phyloP scores from a whole-genome alignment of 2,329 filamentous ascomycete genomes.

The Fusarium odoratissimum region DNA sequence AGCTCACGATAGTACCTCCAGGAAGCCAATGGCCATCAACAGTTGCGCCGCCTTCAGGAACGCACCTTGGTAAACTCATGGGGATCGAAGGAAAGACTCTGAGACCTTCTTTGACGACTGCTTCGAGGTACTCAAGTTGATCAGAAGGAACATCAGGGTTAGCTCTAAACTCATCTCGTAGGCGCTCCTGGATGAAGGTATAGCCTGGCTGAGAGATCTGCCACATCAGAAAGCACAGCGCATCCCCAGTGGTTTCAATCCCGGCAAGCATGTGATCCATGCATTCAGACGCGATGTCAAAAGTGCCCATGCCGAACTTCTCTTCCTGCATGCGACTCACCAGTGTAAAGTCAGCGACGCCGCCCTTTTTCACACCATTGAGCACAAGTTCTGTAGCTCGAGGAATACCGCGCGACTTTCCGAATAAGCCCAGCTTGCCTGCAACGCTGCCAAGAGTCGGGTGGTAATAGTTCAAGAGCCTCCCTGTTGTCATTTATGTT shows the following conservation, averaged over 20 bases:
- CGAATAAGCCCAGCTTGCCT: conserved; percentile 20
- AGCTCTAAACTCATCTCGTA: conserved; percentile 7
- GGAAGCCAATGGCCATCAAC: conserved; percentile 27
- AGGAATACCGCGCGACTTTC: conserved; percentile 20
- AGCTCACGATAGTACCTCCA: conserved; percentile 26
- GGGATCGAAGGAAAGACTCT: conserved; percentile 27
- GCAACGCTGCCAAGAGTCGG: conserved; percentile 3
- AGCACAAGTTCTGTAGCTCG: conserved; percentile 7
- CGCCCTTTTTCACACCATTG: background rate
- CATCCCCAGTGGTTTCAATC: conserved; percentile 38
- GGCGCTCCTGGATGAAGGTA: background rate
- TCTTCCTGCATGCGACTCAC: conserved; percentile 22
- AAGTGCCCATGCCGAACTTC: conserved; percentile 11
- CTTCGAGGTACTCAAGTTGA: conserved; percentile 24
- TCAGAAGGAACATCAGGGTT: background rate
- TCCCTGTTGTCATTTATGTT: background rate
- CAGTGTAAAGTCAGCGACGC: conserved; percentile 27
- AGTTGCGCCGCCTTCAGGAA: conserved; percentile 4
- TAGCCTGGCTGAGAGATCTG: conserved; percentile 30
- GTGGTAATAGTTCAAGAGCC: conserved; percentile 18
- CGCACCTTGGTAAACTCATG: conserved; percentile 23
- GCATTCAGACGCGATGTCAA: conserved; percentile 33
- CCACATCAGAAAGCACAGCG: conserved; percentile 36
- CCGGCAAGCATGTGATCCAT: conserved; percentile 36
- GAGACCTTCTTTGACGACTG: conserved; percentile 30